A percentile compares a stretch with the other conserved stretches of the same genome.
These are phyloP conservation scores for Prunella vulgaris DNA, from an alignment of 257 asterid species.

Conservation along the genomic window DNA sequence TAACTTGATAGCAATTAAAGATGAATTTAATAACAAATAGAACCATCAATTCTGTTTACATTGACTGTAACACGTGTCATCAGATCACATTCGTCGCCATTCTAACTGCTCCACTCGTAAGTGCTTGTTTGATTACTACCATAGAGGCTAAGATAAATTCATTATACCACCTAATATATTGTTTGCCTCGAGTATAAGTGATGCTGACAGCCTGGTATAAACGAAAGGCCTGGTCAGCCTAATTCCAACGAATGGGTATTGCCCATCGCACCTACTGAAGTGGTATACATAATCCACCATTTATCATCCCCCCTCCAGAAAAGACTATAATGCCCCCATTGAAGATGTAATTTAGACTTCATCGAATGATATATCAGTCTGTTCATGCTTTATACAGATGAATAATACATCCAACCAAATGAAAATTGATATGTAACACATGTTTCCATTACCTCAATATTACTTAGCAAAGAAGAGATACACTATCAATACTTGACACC, in stretches of 20 bases:
- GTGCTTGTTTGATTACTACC: not conserved
- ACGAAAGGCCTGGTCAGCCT: not conserved
- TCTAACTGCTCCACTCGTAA: not conserved
- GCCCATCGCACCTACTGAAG: not conserved
- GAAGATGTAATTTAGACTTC: not conserved
- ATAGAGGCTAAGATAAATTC: not conserved
- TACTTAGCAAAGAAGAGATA: not conserved
- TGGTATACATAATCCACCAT: not conserved
- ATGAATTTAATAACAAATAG: not conserved
- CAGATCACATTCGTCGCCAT: not conserved
- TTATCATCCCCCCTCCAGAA: not conserved
- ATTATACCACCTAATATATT: not conserved
- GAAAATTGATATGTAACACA: not conserved
- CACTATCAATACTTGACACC: not conserved
- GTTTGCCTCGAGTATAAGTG: not conserved
- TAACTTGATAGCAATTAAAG: not conserved
- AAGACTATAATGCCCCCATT: not conserved
- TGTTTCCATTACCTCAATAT: not conserved
- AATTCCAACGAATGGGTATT: not conserved
- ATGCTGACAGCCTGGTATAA: not conserved
- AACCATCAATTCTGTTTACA: not conserved
- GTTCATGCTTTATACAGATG: not conserved
- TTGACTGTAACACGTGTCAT: not conserved
- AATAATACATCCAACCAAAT: not conserved
- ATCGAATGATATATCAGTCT: not conserved